These are phyloP conservation scores for Colletotrichum limetticola DNA, from an alignment of 2,329 filamentous ascomycete genomes.

Conservation along the genomic window DNA sequence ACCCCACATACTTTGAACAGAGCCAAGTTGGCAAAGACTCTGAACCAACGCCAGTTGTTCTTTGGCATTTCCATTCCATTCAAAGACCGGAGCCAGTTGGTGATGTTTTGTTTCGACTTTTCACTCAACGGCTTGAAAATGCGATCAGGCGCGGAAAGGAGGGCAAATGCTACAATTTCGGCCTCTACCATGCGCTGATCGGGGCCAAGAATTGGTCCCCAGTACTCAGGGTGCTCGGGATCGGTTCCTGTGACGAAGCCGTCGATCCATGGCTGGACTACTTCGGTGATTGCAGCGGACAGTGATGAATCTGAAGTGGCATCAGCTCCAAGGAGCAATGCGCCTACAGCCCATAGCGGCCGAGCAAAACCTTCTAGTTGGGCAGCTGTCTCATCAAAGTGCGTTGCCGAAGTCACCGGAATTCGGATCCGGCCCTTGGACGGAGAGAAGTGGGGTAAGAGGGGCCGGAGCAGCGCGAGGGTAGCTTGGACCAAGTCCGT, in stretches of 20 bases:
- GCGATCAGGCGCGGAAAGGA: constrained; percentile 53
- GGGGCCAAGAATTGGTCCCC: constrained; percentile 55
- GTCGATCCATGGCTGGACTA: constrained; percentile 43
- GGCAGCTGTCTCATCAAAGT: constrained; percentile 56
- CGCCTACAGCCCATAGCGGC: constrained; percentile 48
- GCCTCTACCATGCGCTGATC: constrained; percentile 67
- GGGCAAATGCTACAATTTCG: constrained; percentile 60
- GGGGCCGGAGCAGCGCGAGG: constrained; percentile 46
- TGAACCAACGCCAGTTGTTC: constrained; percentile 65
- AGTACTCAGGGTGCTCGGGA: constrained; percentile 52
- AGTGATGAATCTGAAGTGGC: constrained; percentile 15
- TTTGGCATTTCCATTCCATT: constrained; percentile 57
- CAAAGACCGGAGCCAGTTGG: constrained; percentile 52
- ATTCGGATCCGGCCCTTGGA: constrained; percentile 48
- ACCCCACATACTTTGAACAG: constrained; percentile 53
- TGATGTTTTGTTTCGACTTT: constrained; percentile 48
- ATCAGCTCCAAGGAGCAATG: constrained; percentile 54
- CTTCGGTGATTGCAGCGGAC: constrained; percentile 7
- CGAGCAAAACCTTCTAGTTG: constrained; percentile 58
- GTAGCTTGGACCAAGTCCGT: constrained; percentile 48
- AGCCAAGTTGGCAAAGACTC: constrained; percentile 60
- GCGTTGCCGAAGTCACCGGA: constrained; percentile 49
- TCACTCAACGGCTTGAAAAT: constrained; percentile 46
- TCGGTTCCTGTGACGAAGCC: constrained; percentile 47
- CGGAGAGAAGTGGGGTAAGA: constrained; percentile 46